Evolutionary conservation across 805 yeast genomes (phyloP), one percentile per base, ranked within the genome.

Genomic region (Lachancea lanzarotensis): DNA sequence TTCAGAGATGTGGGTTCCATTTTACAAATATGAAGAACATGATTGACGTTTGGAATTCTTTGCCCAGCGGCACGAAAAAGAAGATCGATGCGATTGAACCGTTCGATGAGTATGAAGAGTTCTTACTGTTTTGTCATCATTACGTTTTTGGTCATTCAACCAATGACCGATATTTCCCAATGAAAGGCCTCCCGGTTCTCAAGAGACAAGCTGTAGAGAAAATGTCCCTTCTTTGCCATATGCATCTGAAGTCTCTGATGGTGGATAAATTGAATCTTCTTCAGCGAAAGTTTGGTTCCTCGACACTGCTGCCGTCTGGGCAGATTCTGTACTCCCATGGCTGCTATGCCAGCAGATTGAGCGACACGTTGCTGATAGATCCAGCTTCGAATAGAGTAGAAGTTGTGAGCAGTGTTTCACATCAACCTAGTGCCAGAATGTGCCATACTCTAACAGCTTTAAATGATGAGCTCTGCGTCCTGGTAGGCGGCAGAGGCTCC

Each of bases 101-200:
- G 2, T 86, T 85, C 62, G 95, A 86, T 60, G 95, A 86, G 63
- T 76, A 85, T 78, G 95, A 85, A 63, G 95, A 85, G 61, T 84
- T 85, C 50, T 72, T 80, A 25, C 56, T 82, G 12, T 85, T 83
- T 55, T 77, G 86, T 46, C 91, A 84, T 54, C 93, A 85, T 59
- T 86, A 85, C 55, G 68, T 80, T 31, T 69, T 82, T 33, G 68
- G 81, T 2, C 89, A 82, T 61, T 87, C 87, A 2, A 71, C 81
- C 0, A 78, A 75, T 52, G 52, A 53, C 13, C 11, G 2, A 39
- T 26, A 2, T 56, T 52, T 43, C 9, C 25, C 17, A 53, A 50
- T 40, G 22, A 18, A 13, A 16, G 32, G 20, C 19, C 8, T 7
- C 13, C 15, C 31, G 29, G 35, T 15, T 33, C 18, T 15, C 35